These are phyloP conservation scores for Dianthus caryophyllus DNA, from an alignment of 148 eudicot species.

Conservation along the genomic window DNA sequence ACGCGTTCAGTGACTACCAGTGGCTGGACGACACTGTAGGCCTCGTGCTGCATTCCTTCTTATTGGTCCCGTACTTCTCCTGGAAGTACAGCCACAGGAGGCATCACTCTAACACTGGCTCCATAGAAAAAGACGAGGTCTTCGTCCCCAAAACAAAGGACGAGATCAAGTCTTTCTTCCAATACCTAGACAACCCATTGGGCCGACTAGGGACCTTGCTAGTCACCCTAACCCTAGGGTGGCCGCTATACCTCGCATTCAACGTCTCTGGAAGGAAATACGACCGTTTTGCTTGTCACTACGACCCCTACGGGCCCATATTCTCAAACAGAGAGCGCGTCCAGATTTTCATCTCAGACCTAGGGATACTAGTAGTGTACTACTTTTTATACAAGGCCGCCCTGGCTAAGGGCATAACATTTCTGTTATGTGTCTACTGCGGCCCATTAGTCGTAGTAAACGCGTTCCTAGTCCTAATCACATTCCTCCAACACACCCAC, in stretches of 20 bases:
- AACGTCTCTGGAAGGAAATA: slow-evolving; percentile 71
- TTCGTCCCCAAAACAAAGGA: slow-evolving; percentile 61
- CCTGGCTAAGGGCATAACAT: slow-evolving; percentile 46
- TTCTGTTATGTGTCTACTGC: slow-evolving; percentile 62
- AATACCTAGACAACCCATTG: slow-evolving; percentile 61
- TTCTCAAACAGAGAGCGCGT: slow-evolving; percentile 57
- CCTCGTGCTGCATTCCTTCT: slow-evolving; percentile 60
- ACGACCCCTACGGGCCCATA: slow-evolving; percentile 70
- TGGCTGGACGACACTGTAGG: slow-evolving; percentile 69
- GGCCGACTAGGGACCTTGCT: slow-evolving; percentile 46
- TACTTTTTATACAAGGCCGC: slow-evolving; percentile 47
- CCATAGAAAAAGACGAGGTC: slow-evolving; percentile 82
- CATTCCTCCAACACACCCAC: slow-evolving; percentile 78
- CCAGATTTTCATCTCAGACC: slow-evolving; percentile 62
- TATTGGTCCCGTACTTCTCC: slow-evolving; percentile 75
- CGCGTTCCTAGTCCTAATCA: slow-evolving; percentile 67
- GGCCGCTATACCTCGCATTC: slow-evolving; percentile 68
- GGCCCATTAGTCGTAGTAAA: slow-evolving; percentile 66
- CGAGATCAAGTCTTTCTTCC: slow-evolving; percentile 35
- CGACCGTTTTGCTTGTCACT: slow-evolving; percentile 70
- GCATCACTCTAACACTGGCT: slow-evolving; percentile 85
- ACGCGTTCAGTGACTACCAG: slow-evolving; percentile 33
- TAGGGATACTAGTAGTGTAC: slow-evolving; percentile 41
- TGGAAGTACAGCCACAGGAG: slow-evolving; percentile 86
- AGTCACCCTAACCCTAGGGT: slow-evolving; percentile 57